Evolutionary conservation across 805 yeast genomes (phyloP).

Genomic region (Helenozyma rhizophorensis): DNA sequence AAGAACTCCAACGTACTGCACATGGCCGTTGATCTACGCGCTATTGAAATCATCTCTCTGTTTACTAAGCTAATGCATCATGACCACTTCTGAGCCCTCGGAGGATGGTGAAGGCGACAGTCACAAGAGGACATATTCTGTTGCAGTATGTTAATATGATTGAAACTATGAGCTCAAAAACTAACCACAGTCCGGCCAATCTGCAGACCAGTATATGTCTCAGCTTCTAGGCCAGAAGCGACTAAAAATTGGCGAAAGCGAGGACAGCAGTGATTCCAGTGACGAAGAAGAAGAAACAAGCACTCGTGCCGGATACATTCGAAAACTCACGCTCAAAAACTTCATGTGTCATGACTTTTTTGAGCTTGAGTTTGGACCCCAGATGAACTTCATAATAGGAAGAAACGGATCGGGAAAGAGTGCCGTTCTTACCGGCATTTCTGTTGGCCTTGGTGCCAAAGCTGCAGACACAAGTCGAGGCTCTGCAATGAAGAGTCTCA

Average conservation of each 20-base stretch:
- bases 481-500: slow-evolving; percentile 58
- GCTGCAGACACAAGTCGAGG: slow-evolving; percentile 89
- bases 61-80: too few relatives aligned
- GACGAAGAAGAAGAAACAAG: slow-evolving; percentile 15
- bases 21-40: too few relatives aligned
- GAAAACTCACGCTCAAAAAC: slow-evolving; percentile 58
- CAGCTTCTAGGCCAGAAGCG: slow-evolving; percentile 15
- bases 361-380: slow-evolving; percentile 68
- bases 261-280: slow-evolving; percentile 11
- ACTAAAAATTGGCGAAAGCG: slow-evolving; percentile 7
- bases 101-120: neutral
- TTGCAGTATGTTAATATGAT: slow-evolving; percentile 4
- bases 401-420: slow-evolving; percentile 89
- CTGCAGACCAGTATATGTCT: slow-evolving; percentile 17
- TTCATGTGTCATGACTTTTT: slow-evolving; percentile 91
- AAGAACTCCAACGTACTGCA: too few relatives aligned
- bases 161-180: neutral
- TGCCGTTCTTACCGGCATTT: slow-evolving; percentile 82
- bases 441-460: slow-evolving; percentile 83
- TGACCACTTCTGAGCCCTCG: slow-evolving; percentile 2
- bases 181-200: slow-evolving; percentile 13
- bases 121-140: slow-evolving; percentile 5
- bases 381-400: slow-evolving; percentile 83
- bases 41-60: too few relatives aligned
- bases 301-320: slow-evolving; percentile 61